phyloP scores from a whole-genome alignment of 345 rosid genomes.

The Syzygium aromaticum region DNA sequence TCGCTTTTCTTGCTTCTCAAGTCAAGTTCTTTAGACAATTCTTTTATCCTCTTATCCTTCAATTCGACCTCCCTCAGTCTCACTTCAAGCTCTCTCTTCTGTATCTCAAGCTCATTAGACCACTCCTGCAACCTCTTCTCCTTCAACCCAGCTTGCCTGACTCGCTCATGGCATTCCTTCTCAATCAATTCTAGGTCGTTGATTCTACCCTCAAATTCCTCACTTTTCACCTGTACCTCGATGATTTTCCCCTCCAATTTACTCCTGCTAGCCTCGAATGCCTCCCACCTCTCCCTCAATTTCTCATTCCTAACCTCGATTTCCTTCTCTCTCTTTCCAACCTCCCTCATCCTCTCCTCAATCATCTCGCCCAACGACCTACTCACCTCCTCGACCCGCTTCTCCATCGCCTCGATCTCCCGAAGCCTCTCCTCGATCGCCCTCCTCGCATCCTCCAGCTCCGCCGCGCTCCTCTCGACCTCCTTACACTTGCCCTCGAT shows the following conservation, averaged over 20 bases:
- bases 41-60: conserved; percentile 12
- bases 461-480: conserved; percentile 1
- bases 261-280: not conserved
- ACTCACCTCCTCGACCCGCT: not conserved
- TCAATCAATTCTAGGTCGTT: conserved; percentile 9
- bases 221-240: not conserved
- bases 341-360: conserved; percentile 1
- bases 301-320: conserved; percentile 6
- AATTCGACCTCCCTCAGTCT: conserved; percentile 18
- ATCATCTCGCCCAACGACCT: not conserved
- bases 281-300: not conserved
- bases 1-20: not conserved
- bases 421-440: conserved; percentile 4
- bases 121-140: conserved; percentile 5
- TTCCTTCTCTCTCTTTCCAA: conserved; percentile 8
- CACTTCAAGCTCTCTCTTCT: conserved; percentile 17
- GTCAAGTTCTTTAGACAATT: conserved; percentile 4
- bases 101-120: conserved; percentile 7
- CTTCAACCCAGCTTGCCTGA: conserved; percentile 8
- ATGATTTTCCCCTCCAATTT: not conserved
- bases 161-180: conserved; percentile 11
- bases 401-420: conserved; percentile 5
- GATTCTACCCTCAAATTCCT: not conserved
- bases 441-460: not conserved
- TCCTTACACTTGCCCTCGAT: conserved; percentile 1